Conservation (phyloP, 164 flowering plant species). For the Stephania yunnanensis region DNA sequence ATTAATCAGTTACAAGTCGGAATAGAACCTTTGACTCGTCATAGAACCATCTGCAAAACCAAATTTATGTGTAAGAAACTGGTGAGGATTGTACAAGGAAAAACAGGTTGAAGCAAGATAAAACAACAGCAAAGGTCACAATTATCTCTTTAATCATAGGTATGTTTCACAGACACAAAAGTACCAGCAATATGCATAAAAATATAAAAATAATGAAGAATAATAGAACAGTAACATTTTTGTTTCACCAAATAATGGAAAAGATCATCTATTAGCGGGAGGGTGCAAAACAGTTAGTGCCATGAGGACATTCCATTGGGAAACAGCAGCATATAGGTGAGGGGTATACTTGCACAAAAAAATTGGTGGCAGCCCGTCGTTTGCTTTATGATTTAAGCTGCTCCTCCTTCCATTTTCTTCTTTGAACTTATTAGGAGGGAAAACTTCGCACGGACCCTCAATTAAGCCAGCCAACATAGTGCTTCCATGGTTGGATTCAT, state of each 20-base stretch:
- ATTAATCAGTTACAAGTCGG: constrained; percentile 27
- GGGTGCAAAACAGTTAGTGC: not conserved
- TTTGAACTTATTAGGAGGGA: constrained; percentile 42
- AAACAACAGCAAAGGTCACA: not conserved
- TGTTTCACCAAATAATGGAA: not conserved
- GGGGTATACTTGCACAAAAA: constrained; percentile 59
- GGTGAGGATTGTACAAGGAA: not conserved
- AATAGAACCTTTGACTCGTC: constrained; percentile 39
- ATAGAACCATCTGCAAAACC: constrained; percentile 45
- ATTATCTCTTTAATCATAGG: not conserved
- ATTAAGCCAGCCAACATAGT: constrained; percentile 46
- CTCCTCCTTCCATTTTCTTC: constrained; percentile 49
- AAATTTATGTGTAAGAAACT: constrained; percentile 2
- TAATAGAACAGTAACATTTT: not conserved
- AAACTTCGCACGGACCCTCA: constrained; percentile 62
- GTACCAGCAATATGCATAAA: not conserved
- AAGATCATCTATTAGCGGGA: not conserved
- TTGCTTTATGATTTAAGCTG: constrained; percentile 20
- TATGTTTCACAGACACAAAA: not conserved
- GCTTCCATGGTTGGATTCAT: constrained; percentile 48
- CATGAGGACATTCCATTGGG: not conserved
- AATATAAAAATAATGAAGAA: too few species aligned
- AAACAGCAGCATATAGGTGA: not conserved
- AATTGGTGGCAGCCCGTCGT: constrained; percentile 30
- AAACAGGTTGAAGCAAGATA: not conserved